These are phyloP conservation scores for Microbotryum lychnidis-dioicae DNA, from an alignment of 1,284 basidiomycete genomes.

Conservation along the genomic window DNA sequence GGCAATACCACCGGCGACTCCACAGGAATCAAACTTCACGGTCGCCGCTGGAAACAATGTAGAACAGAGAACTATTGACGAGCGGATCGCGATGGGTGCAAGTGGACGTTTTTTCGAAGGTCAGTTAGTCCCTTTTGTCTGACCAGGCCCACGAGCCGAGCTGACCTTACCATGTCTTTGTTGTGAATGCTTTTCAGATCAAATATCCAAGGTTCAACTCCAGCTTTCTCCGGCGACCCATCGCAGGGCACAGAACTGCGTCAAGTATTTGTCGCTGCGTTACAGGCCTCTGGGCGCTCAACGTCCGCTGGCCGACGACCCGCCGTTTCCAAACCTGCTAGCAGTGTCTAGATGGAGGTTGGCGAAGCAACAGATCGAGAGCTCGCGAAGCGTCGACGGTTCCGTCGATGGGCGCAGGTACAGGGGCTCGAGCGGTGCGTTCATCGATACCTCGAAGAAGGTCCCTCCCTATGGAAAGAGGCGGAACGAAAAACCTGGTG, in stretches of 20 bases:
- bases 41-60: no score
- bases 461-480: constrained; percentile 2
- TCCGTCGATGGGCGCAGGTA: neutral
- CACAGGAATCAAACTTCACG: no score
- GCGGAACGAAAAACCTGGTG: constrained; percentile 7
- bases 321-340: constrained; percentile 5
- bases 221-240: constrained; percentile 17
- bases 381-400: neutral
- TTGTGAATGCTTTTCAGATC: neutral
- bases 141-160: no score
- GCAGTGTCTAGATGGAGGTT: constrained; percentile 9
- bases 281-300: constrained; percentile 12
- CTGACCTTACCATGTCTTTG: no score
- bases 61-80: no score
- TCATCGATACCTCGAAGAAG: neutral
- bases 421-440: neutral
- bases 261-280: constrained; percentile 9
- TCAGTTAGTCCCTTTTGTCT: constrained; percentile 1
- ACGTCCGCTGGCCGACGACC: neutral
- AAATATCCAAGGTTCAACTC: constrained; percentile 17
- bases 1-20: no score
- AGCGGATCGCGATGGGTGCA: neutral
- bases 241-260: constrained; percentile 13
- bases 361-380: constrained; percentile 5
- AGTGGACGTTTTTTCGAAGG: constrained; percentile 7